Conservation (phyloP, 176 grass and related monocot genomes). For the Hyparrhenia diplandra region DNA sequence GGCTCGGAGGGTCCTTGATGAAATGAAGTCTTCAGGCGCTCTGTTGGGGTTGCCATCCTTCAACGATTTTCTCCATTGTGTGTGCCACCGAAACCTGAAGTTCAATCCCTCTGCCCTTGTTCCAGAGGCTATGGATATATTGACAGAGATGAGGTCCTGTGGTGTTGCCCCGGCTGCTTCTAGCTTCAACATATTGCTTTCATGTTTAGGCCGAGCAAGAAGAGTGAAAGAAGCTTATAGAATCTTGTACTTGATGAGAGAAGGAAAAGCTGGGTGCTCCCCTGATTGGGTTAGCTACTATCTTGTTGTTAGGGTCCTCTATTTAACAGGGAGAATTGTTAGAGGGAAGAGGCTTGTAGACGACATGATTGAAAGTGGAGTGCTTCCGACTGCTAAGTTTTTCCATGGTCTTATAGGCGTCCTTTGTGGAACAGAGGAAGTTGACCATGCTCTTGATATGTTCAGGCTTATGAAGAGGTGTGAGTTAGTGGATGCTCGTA, state of each 20-base stretch:
- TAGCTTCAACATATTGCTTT: constrained; percentile 79
- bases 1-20: constrained; percentile 44
- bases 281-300: constrained; percentile 75
- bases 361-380: constrained; percentile 52
- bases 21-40: constrained; percentile 43
- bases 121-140: constrained; percentile 51
- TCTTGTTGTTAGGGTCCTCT: constrained; percentile 64
- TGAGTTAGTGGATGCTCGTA: constrained; percentile 14
- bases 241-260: constrained; percentile 57
- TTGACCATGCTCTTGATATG: constrained; percentile 57
- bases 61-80: constrained; percentile 52
- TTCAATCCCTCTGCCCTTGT: constrained; percentile 72
- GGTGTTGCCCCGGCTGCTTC: constrained; percentile 37
- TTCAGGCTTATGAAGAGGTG: constrained; percentile 53
- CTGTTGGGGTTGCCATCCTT: constrained; percentile 38
- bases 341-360: constrained; percentile 56
- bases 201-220: constrained; percentile 54
- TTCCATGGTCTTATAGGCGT: constrained; percentile 59
- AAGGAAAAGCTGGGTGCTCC: constrained; percentile 48
- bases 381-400: constrained; percentile 43
- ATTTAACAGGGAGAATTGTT: constrained; percentile 52
- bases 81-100: constrained; percentile 63
- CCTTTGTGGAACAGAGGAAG: constrained; percentile 58
- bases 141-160: constrained; percentile 51
- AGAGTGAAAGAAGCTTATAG: constrained; percentile 70